phyloP scores from a whole-genome alignment of 2,329 filamentous ascomycete genomes.

The Talaromyces islandicus region DNA sequence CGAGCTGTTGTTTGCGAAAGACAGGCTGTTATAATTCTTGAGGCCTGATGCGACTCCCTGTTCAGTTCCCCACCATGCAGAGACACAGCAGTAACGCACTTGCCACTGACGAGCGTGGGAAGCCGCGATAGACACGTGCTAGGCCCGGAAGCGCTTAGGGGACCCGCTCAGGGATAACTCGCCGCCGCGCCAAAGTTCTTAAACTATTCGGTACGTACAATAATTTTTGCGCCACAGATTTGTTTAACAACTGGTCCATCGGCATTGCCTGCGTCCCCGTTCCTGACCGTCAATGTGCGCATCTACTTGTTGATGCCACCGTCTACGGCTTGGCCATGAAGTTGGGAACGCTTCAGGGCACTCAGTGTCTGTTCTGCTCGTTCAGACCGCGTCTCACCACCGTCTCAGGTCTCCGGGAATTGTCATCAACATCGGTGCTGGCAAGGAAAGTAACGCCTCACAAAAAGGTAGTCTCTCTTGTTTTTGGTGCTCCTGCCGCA shows the following conservation, averaged over 20 bases:
- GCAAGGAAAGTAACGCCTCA: constrained; percentile 14
- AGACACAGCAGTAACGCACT: constrained; percentile 13
- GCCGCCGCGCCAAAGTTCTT: background rate
- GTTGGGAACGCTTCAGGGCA: constrained; percentile 29
- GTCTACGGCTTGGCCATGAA: constrained; percentile 29
- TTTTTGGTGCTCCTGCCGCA: background rate
- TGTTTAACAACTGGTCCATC: background rate
- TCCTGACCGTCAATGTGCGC: background rate
- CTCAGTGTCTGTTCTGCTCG: constrained; percentile 37
- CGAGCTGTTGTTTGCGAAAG: background rate
- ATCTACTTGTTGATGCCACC: background rate
- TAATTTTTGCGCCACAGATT: background rate
- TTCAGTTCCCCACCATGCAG: constrained; percentile 22
- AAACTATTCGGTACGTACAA: background rate
- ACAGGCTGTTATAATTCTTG: background rate
- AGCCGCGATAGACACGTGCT: constrained; percentile 4
- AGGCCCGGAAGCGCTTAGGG: constrained; percentile 2
- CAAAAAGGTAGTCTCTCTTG: background rate
- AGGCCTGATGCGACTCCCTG: background rate
- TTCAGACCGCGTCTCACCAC: constrained; percentile 25
- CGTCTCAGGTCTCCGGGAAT: constrained; percentile 21
- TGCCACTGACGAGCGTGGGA: background rate
- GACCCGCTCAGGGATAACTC: constrained; percentile 4
- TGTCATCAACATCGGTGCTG: constrained; percentile 25
- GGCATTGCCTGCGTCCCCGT: background rate